These are phyloP conservation scores for Cyclostephanos invisitatus DNA, from an alignment of 108 stramenopile species.

Conservation along the genomic window DNA sequence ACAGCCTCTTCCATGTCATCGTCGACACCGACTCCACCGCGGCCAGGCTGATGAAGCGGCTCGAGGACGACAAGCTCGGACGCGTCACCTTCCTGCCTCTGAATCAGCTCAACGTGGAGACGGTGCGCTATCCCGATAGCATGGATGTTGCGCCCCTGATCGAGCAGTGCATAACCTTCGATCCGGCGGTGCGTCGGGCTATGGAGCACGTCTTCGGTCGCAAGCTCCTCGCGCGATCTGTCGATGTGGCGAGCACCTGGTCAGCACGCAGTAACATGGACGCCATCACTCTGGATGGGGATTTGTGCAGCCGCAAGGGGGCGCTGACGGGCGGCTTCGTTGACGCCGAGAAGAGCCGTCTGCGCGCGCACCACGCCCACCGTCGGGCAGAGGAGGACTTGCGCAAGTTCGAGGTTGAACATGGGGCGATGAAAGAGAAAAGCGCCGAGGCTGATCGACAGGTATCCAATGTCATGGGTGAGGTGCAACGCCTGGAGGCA, in stretches of 20 bases:
- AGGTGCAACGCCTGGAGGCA: constrained; percentile 73
- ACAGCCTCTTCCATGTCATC: constrained; percentile 95
- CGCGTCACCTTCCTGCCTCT: constrained; percentile 99
- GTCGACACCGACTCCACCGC: constrained; percentile 98
- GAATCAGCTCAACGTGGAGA: constrained; percentile 80
- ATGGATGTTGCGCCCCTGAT: constrained; percentile 75
- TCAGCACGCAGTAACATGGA: constrained; percentile 77
- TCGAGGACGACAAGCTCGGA: constrained; percentile 87
- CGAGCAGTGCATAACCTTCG: constrained; percentile 75
- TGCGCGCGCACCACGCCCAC: constrained; percentile 62
- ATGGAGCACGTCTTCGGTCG: constrained; percentile 94
- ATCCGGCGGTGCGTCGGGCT: constrained; percentile 78
- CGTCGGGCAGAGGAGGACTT: constrained; percentile 53
- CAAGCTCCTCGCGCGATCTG: constrained; percentile 86
- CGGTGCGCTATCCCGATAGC: constrained; percentile 65
- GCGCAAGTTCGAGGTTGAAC: constrained; percentile 51
- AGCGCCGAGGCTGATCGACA: constrained; percentile 68
- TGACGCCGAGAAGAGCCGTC: constrained; percentile 70
- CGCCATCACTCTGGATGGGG: constrained; percentile 97
- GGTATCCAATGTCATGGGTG: constrained; percentile 63
- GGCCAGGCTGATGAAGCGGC: constrained; percentile 82
- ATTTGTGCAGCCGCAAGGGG: constrained; percentile 91
- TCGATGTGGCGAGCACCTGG: constrained; percentile 83
- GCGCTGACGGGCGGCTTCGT: constrained; percentile 92
- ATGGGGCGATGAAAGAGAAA: constrained; percentile 52